A percentile compares a stretch with the other conserved stretches of the same genome.
Evolutionary conservation across 768 basidiomycete genomes (phyloP).

Genomic region (Sporobolomyces phaffii): DNA sequence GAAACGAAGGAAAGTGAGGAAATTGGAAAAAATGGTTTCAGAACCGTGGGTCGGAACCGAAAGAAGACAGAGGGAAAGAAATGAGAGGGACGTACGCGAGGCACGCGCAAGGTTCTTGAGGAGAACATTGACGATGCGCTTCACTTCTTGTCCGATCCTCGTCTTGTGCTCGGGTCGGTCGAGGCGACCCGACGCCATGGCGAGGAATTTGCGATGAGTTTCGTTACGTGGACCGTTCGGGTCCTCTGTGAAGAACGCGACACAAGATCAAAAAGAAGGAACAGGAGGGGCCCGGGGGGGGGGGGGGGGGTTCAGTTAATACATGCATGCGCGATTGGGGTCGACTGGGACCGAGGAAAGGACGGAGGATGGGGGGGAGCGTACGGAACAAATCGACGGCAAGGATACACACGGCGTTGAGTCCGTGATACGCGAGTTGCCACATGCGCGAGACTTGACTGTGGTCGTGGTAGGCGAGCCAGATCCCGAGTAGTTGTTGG

Average conservation of each 20-base stretch:
- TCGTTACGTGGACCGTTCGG: slow-evolving; percentile 16
- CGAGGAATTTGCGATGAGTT: slow-evolving; percentile 16
- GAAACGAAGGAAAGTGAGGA: too few relatives aligned
- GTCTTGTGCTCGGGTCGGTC: background rate
- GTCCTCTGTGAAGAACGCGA: slow-evolving; percentile 28
- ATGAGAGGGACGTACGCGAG: background rate
- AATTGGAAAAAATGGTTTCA: too few relatives aligned
- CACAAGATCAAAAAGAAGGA: too few relatives aligned
- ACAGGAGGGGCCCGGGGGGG: too few relatives aligned
- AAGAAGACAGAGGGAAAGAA: background rate
- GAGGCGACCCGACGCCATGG: background rate
- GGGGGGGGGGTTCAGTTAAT: too few relatives aligned
- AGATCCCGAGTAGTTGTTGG: slow-evolving; percentile 18
- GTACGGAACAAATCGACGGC: slow-evolving; percentile 31
- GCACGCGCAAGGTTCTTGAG: too few relatives aligned
- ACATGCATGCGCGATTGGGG: too few relatives aligned
- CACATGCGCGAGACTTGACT: slow-evolving; percentile 11
- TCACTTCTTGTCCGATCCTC: background rate
- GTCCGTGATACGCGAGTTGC: slow-evolving; percentile 13
- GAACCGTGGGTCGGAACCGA: too few relatives aligned
- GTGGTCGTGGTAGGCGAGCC: slow-evolving; percentile 21
- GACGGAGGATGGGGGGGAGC: too few relatives aligned
- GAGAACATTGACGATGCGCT: slow-evolving; percentile 11
- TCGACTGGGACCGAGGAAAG: too few relatives aligned
- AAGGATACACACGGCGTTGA: slow-evolving; percentile 26